phyloP scores from a whole-genome alignment of 805 yeast genomes.

The Wickerhamomyces ciferrii region DNA sequence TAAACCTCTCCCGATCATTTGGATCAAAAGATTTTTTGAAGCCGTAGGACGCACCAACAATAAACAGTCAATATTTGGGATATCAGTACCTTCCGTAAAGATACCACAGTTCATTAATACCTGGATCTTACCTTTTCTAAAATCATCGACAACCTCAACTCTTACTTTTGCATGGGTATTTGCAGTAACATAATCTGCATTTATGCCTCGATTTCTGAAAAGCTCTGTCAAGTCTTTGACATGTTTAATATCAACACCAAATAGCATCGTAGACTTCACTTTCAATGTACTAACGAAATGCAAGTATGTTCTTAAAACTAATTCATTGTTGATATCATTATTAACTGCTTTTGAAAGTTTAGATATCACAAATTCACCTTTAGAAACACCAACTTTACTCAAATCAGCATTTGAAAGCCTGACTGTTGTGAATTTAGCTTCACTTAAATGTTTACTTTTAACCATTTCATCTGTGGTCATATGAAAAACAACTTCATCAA shows the following conservation, averaged over 20 bases:
- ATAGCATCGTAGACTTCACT: slow-evolving; percentile 63
- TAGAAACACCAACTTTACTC: slow-evolving; percentile 16
- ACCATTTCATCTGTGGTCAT: slow-evolving; percentile 64
- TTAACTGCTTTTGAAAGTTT: slow-evolving; percentile 53
- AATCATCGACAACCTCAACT: slow-evolving; percentile 45
- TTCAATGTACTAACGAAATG: slow-evolving; percentile 32
- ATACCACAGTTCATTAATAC: slow-evolving; percentile 86
- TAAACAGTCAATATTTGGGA: slow-evolving; percentile 81
- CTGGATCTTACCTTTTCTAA: slow-evolving; percentile 54
- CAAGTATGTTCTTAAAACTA: slow-evolving; percentile 49
- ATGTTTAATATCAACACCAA: slow-evolving; percentile 73
- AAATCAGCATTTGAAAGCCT: slow-evolving; percentile 39
- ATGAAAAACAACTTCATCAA: slow-evolving; percentile 74
- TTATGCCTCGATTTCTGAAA: slow-evolving; percentile 55
- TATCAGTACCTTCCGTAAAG: slow-evolving; percentile 92
- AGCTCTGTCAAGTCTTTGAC: slow-evolving; percentile 45
- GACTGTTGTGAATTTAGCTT: slow-evolving; percentile 60
- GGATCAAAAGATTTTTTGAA: slow-evolving; percentile 66
- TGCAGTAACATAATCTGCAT: slow-evolving; percentile 70
- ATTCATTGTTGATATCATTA: slow-evolving; percentile 44
- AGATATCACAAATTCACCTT: slow-evolving; percentile 50
- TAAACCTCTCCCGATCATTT: slow-evolving; percentile 90
- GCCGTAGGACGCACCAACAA: slow-evolving; percentile 77
- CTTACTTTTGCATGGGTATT: slow-evolving; percentile 51
- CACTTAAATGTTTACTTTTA: slow-evolving; percentile 60